A percentile compares a stretch with the other conserved stretches of the same genome.
phyloP scores from a whole-genome alignment of 1,284 basidiomycete species.

The Ceratobasidium sp. region DNA sequence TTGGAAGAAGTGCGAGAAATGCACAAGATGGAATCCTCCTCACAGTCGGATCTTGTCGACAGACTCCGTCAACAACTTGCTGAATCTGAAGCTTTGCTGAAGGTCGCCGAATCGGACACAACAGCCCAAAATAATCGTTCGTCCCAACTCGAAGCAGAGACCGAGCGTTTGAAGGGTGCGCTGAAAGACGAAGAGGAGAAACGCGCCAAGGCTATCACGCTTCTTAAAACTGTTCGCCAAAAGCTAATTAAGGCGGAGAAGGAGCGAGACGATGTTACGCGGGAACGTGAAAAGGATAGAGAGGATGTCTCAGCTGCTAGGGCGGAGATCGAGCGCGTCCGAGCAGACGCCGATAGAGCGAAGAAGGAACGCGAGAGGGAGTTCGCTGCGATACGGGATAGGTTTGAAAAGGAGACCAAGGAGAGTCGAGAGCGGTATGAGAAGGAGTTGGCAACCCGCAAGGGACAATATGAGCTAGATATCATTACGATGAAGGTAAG shows the following conservation, averaged over 20 bases:
- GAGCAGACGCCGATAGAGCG: conserved; percentile 55
- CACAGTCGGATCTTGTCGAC: conserved; percentile 78
- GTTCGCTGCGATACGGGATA: conserved; percentile 68
- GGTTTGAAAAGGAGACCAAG: conserved; percentile 81
- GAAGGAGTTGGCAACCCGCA: conserved; percentile 72
- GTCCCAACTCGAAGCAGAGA: conserved; percentile 67
- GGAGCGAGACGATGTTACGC: conserved; percentile 80
- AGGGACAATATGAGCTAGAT: conserved; percentile 81
- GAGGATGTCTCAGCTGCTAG: conserved; percentile 65
- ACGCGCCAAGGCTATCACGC: conserved; percentile 87
- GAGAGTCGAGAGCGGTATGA: conserved; percentile 73
- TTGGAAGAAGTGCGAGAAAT: conserved; percentile 85
- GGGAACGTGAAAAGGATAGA: conserved; percentile 71
- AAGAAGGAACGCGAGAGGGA: conserved; percentile 76
- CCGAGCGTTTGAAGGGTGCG: conserved; percentile 67
- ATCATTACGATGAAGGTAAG: conserved; percentile 77
- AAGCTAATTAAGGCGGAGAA: conserved; percentile 93
- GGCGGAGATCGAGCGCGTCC: conserved; percentile 43
- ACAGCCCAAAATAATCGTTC: conserved; percentile 65
- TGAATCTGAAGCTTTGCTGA: conserved; percentile 72
- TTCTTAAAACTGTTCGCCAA: conserved; percentile 91
- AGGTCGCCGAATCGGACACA: conserved; percentile 59
- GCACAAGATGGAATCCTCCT: conserved; percentile 78
- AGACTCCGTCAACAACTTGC: conserved; percentile 72
- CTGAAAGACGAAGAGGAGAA: conserved; percentile 96